Evolutionary conservation across 768 basidiomycete species (phyloP), one percentile per base, ranked within the genome.

Genomic region (Russula emetica): DNA sequence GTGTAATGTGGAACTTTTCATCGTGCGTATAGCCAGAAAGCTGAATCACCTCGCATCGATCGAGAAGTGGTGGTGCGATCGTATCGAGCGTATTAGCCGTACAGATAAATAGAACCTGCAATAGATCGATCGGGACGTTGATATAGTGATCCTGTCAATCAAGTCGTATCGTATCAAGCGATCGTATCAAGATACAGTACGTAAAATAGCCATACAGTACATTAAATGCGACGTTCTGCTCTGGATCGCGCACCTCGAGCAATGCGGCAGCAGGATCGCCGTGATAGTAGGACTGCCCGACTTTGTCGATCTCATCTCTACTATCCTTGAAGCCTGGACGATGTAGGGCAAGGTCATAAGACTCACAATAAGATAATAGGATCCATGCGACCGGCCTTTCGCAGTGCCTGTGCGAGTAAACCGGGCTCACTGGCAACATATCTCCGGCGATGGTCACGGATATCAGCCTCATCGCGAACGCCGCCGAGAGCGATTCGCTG

Each of bases 381-480:
- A 73, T 97, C 93, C 30, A 79, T 75, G 54, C 92, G 78, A 7
- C 91, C 72, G n/a, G n/a, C n/a, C n/a, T n/a, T n/a, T n/a, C n/a
- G n/a, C n/a, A n/a, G n/a, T n/a, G n/a, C n/a, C n/a, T 94, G 92
- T 2, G 94, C 89, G 55, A 97, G 88, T 58, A 89, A 73, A 4
- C 91, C 91, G 0, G 91, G 91, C 0, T 89, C 88, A 58, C 87
- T 89, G 20, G 90, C 91, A n/a, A 94, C 93, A 70, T 97, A 98
- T 28, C 94, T 98, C 58, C 94, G 79, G 71, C 81, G 75, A 68
- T 90, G 88, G 2, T 88, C 88, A 52, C 88, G 78, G 55, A 90
- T n/a, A n/a, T n/a, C n/a, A n/a, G n/a, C n/a, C n/a, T n/a, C n/a
- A n/a, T n/a, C n/a, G n/a, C n/a, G n/a, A n/a, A n/a, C n/a, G n/a